Conservation (phyloP, 257 asterid species). For the Ballota nigra region DNA sequence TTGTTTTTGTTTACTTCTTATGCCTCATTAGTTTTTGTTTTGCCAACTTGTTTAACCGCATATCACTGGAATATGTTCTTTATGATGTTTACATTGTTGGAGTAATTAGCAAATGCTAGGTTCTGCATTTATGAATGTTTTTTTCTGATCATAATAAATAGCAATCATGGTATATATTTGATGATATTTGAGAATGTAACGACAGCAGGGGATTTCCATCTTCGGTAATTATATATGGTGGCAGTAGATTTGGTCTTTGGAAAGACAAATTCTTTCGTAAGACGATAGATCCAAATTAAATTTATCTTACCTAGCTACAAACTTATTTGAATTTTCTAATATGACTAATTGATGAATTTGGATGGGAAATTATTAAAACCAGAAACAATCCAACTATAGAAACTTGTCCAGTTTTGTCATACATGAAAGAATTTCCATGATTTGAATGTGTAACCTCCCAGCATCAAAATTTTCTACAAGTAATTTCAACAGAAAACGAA, state of each 20-base stretch:
- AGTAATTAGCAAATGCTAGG: neutral
- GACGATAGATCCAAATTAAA: too few relatives aligned
- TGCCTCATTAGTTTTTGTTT: neutral
- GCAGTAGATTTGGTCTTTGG: neutral
- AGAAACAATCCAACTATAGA: too few relatives aligned
- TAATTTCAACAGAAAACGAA: neutral
- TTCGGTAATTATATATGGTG: neutral
- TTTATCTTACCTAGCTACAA: neutral
- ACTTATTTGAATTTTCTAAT: too few relatives aligned
- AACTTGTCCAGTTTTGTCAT: too few relatives aligned
- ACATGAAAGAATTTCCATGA: neutral
- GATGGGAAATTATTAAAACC: too few relatives aligned
- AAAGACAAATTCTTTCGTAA: neutral
- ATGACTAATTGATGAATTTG: neutral
- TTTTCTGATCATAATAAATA: neutral
- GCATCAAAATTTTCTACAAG: too few relatives aligned
- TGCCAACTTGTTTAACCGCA: neutral
- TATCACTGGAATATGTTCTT: neutral
- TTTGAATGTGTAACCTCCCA: neutral
- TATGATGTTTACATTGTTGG: neutral
- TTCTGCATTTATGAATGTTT: neutral
- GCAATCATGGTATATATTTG: neutral
- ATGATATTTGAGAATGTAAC: neutral
- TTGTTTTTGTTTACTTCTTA: too few relatives aligned
- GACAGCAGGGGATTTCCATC: neutral